A percentile compares a stretch with the other conserved stretches of the same genome.
Conservation (phyloP, 164 flowering plant species). For the Liquidambar formosana region DNA sequence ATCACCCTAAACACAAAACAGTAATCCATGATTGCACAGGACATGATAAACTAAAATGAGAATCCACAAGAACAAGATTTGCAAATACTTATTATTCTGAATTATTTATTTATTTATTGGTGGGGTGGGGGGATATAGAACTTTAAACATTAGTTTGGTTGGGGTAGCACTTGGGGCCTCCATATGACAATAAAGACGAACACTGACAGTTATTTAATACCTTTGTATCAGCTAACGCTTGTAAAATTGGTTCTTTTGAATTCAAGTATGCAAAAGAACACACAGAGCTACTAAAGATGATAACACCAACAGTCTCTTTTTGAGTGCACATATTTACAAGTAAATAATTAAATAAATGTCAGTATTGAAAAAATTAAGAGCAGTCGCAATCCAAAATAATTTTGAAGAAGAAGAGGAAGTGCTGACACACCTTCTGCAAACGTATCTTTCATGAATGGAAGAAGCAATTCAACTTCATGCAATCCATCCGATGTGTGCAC, state of each 20-base stretch:
- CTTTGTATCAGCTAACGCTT: constrained; percentile 84
- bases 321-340: constrained; percentile 63
- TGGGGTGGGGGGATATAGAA: too few species aligned
- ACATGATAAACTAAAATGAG: background rate
- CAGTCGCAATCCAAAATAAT: background rate
- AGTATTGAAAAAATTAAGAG: background rate
- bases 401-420: background rate
- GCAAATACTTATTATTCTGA: background rate
- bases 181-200: background rate
- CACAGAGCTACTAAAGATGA: constrained; percentile 57
- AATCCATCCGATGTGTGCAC: constrained; percentile 45
- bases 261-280: constrained; percentile 72
- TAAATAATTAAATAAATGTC: background rate
- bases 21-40: background rate
- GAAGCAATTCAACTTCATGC: constrained; percentile 84
- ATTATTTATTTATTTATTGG: too few species aligned
- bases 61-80: background rate
- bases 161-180: too few species aligned
- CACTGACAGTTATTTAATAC: constrained; percentile 29
- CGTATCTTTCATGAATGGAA: constrained; percentile 62
- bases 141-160: too few species aligned
- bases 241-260: constrained; percentile 72
- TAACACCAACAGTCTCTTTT: constrained; percentile 65
- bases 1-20: constrained; percentile 54
- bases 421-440: constrained; percentile 50